Base-by-base conservation (phyloP, 768 basidiomycete genomes). In the Plicaturopsis crispa region DNA sequence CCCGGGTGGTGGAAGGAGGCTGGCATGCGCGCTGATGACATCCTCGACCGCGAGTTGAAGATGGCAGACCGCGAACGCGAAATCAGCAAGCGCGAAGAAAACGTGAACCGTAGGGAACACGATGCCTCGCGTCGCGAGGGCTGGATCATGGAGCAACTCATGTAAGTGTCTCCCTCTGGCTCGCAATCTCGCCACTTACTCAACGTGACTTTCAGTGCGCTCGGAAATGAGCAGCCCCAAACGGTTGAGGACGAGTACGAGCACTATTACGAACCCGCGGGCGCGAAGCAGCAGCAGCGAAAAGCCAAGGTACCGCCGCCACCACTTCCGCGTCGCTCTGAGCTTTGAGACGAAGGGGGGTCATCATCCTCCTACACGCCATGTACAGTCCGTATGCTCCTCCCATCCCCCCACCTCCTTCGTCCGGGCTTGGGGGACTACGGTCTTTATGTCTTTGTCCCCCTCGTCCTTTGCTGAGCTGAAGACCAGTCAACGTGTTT, bases 331-430 rank as follows among this genome's bases (percentile, higher is more conserved):
- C 84, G 84, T 75, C 85, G 82, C 73, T 81, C 84, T 67, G 84
- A 86, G 81, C 80, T 87, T 73, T 88, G 81, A 87, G 86, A 86
- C 85, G 86, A 88, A 83, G 86, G 84, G 77, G 86, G 77, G 59
- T 60, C 49, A 48, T 46, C 53, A 56, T 63, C 61, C 66, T 62
- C 59, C 48, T 61, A 64, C 66, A 52, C 56, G 67, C 60, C 68
- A 66, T 77, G 69, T 75, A 76, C 63, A 75, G 76, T 84, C 75
- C 73, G 82, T 84, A 76, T 75, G 62, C 54, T 63, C 70, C 73
- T 68, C 65, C 64, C 54, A 61, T 51, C 61, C 61, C 63, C 64
- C 62, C 66, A 69, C 72, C 78, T 79, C 83, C 82, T 81, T 84
- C 80, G 80, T 80, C 81, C 73, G 84, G 84, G 84, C 80, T 84